Evolutionary conservation across 164 flowering plant genomes (phyloP), one percentile per base, ranked within the genome.

Genomic region (Sedum album): DNA sequence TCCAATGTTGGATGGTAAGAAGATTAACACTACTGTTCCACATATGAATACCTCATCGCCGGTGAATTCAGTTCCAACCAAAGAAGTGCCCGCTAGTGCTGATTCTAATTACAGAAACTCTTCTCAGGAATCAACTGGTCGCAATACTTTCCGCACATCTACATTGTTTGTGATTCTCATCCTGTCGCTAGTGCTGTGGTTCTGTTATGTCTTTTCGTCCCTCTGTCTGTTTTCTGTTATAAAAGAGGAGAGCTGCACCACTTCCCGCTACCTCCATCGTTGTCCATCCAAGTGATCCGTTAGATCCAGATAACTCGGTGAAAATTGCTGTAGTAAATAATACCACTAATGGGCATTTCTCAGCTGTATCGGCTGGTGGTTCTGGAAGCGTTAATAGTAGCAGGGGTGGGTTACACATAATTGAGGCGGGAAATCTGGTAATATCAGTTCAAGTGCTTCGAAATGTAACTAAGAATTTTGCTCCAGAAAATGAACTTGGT

Each of bases 381-480:
- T 80, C 84, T 49, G 80, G 71, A 2, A 86, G 88, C 74, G 69
- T 65, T 57, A 66, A 69, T 42, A 78, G 77, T 68, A 77, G 84
- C 15, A 72, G 53, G 48, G 82, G 80, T 13, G 84, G 82, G 18
- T 81, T 86, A 23, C 83, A 85, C 73, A 76, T 82, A 55, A 79
- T 82, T 67, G 88, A 86, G 70, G 73, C 82, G 23, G 87, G 88
- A 36, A 84, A 82, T 69, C 68, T 86, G 44, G 70, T 84, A 60
- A 82, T 84, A 68, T 83, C 91, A 14, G 85, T 86, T 69, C 89
- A 85, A 75, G 82, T 83, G 60, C 87, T 87, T 31, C 72, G 81
- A 17, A 81, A 83, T 35, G 91, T 76, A 63, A 87, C 91, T 17
- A 81, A 82, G 65, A 76, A 82, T 66, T 87, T 87, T 69, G 77